phyloP scores from a whole-genome alignment of 352 stramenopile species.

The Hyaloperonospora brassicae region DNA sequence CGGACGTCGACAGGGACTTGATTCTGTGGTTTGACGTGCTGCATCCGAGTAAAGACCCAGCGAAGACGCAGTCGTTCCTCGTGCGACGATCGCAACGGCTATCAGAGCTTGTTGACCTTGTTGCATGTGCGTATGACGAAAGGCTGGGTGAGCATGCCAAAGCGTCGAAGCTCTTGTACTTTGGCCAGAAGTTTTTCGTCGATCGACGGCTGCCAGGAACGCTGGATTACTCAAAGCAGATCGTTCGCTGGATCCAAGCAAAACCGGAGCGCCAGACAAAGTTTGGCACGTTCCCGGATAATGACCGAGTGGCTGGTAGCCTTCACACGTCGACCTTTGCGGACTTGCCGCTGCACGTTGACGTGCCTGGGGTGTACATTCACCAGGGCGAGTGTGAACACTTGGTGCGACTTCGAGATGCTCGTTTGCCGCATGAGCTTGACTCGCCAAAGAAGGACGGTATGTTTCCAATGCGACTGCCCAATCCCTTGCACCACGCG shows the following conservation, averaged over 20 bases:
- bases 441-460: constrained; percentile 28
- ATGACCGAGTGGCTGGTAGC: constrained; percentile 4
- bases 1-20: constrained; percentile 30
- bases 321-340: constrained; percentile 45
- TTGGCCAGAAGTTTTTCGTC: constrained; percentile 48
- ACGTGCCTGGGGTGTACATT: constrained; percentile 57
- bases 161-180: constrained; percentile 54
- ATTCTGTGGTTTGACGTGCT: constrained; percentile 68
- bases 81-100: constrained; percentile 52
- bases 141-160: constrained; percentile 32
- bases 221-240: constrained; percentile 49
- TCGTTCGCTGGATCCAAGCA: constrained; percentile 46
- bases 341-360: constrained; percentile 45
- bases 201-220: constrained; percentile 33
- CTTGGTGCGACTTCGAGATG: constrained; percentile 54
- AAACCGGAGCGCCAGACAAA: constrained; percentile 25
- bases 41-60: constrained; percentile 57
- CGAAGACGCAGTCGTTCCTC: constrained; percentile 63
- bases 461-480: constrained; percentile 55
- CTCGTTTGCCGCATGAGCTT: constrained; percentile 43
- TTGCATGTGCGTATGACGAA: constrained; percentile 64
- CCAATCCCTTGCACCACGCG: constrained; percentile 35
- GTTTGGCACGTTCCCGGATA: constrained; percentile 19
- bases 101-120: constrained; percentile 43
- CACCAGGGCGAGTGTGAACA: constrained; percentile 78